Base-by-base conservation (phyloP, 805 yeast genomes). In the Yamadazyma endophytica region DNA sequence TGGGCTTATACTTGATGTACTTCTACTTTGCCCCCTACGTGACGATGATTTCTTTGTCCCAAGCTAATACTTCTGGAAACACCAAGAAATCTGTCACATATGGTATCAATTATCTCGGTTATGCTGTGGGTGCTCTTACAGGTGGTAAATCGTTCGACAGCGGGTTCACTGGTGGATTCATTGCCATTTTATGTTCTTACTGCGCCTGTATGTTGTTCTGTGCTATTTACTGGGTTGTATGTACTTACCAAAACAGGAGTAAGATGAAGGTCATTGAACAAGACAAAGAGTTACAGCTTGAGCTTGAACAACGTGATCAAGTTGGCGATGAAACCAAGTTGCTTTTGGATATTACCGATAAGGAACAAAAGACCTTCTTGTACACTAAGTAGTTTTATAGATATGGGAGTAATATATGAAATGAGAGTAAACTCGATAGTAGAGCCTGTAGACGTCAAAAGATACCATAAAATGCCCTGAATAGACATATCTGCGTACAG, bases 1-100 rank as follows among this genome's bases (percentile, higher is more conserved):
- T 50, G 1, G 58, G 58, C 3, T 43, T 51, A 30, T 54, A 52
- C 42, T 42, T 53, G 32, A 55, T 62, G 60, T 64, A 61, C 50
- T 49, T 53, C 24, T 52, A 50, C 41, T 52, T 53, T 26, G 40
- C 49, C 15, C 45, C 48, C 11, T 59, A 60, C 36, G 58, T 62
- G 20, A 44, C 45, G 26, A 40, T 53, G 35, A 45, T 49, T 20
- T 38, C 52, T 8, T 45, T 54, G 30, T 43, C 56, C 16, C 52
- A 50, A n/a, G 52, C 58, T 19, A 56, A 54, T 32, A 43, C 54
- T 9, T 46, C 56, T 14, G 60, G 61, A 12, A 44, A 51, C 38
- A 56, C 60, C 24, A 54, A 54, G 36, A 54, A 54, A 35, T 35
- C 63, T 11, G 54, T 52, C 15, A 50, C 55, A 15, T 55, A 61